Percentiles rank a stretch among this genome's conserved stretches.
These are phyloP conservation scores for Glycine tomentella DNA, from an alignment of 306 rosid species.

Conservation along the genomic window DNA sequence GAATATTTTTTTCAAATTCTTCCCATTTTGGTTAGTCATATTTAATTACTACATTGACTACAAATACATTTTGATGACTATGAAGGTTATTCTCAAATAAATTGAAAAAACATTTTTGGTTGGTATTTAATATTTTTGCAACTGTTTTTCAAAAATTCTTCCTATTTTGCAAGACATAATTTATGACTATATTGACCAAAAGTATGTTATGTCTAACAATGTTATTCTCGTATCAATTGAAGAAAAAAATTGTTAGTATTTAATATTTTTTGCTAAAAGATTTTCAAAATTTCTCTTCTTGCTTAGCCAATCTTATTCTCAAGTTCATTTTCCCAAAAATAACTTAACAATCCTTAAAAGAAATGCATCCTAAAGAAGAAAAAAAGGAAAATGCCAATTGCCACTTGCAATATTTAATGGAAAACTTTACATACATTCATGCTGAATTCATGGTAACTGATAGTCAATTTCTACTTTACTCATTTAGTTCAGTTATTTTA, in stretches of 20 bases:
- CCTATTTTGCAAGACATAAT: no score
- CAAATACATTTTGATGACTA: no score
- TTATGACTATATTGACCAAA: no score
- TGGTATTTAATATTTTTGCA: no score
- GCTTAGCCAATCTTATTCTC: neutral
- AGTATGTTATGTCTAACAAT: no score
- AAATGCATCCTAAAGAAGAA: neutral
- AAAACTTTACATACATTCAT: slow-evolving; percentile 33
- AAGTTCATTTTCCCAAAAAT: neutral
- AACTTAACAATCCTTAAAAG: neutral
- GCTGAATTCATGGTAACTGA: slow-evolving; percentile 43
- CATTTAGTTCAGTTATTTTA: slow-evolving; percentile 7
- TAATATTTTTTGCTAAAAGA: no score
- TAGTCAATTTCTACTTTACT: neutral
- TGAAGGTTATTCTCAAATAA: no score
- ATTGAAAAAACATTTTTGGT: no score
- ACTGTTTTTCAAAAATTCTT: no score
- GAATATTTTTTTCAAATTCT: neutral
- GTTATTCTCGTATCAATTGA: no score
- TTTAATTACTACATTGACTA: neutral
- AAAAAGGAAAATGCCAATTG: slow-evolving; percentile 35
- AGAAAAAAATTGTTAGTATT: no score
- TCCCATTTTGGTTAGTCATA: neutral
- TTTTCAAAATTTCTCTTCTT: no score
- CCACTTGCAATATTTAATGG: slow-evolving; percentile 38